A percentile compares a stretch with the other conserved stretches of the same genome.
Conservation (phyloP, 345 rosid species). For the Rhodamnia rubescens region DNA sequence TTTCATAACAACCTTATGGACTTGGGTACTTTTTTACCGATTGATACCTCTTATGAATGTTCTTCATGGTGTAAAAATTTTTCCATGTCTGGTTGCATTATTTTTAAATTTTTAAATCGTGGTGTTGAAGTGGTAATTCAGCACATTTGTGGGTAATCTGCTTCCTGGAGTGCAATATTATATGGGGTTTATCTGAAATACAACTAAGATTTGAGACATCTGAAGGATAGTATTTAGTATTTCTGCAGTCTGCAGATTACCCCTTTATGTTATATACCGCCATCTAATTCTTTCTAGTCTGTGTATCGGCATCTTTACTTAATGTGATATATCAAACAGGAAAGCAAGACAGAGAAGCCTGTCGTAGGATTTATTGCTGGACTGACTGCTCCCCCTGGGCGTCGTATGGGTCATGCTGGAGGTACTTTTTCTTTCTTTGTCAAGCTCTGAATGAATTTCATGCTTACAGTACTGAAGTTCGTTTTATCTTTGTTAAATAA, state of each 20-base stretch:
- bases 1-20: not conserved
- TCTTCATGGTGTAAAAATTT: not conserved
- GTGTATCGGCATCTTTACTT: not conserved
- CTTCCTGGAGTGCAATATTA: not conserved
- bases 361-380: slow-evolving; percentile 96
- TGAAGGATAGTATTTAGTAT: not conserved
- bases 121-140: not conserved
- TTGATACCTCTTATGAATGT: not conserved
- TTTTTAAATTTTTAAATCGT: not conserved
- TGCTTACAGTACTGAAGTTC: not conserved
- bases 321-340: slow-evolving; percentile 35
- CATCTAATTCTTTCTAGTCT: not conserved
- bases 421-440: slow-evolving; percentile 26
- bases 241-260: not conserved
- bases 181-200: not conserved
- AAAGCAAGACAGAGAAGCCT: slow-evolving; percentile 87
- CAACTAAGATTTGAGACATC: not conserved
- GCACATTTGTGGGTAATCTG: not conserved
- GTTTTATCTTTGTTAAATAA: not conserved
- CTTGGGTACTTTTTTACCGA: not conserved
- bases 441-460: not conserved
- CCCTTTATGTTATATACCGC: not conserved
- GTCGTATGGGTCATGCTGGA: slow-evolving; percentile 99
- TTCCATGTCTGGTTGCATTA: not conserved
- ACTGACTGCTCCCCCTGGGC: slow-evolving; percentile 96